A percentile compares a stretch with the other conserved stretches of the same genome.
These are phyloP conservation scores for Linnemannia schmuckeri DNA, from an alignment of 192 early-diverging fungal genomes.

Conservation along the genomic window DNA sequence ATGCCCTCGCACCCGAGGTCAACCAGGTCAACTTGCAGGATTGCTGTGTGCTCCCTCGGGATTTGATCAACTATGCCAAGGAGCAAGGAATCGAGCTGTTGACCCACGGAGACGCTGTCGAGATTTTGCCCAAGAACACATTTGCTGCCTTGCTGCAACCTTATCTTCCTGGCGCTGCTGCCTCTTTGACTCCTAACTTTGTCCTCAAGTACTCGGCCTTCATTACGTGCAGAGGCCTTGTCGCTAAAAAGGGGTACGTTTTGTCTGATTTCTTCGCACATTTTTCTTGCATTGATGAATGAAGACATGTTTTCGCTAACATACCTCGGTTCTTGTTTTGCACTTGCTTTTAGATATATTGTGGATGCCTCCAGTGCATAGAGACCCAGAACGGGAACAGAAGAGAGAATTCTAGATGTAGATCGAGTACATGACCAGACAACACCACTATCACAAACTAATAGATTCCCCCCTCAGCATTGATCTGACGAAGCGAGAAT, in stretches of 20 bases:
- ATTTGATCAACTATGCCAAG: constrained; percentile 61
- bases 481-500: not conserved
- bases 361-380: constrained; percentile 39
- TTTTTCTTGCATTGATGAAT: not conserved
- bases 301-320: not conserved
- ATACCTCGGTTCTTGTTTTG: not conserved
- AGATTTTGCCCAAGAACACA: constrained; percentile 60
- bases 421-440: not conserved
- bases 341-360: constrained; percentile 35
- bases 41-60: constrained; percentile 63
- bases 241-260: constrained; percentile 66
- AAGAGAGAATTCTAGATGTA: not conserved
- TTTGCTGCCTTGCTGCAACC: constrained; percentile 53
- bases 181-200: constrained; percentile 56
- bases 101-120: constrained; percentile 60
- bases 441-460: not conserved
- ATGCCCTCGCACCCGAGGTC: constrained; percentile 54
- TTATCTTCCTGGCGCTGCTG: constrained; percentile 23
- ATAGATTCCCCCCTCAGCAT: not conserved
- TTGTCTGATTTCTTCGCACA: not conserved
- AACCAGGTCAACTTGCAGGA: constrained; percentile 63
- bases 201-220: constrained; percentile 68
- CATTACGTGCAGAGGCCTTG: constrained; percentile 58
- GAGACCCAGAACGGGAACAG: not conserved
- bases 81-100: constrained; percentile 58